phyloP scores from a whole-genome alignment of 768 basidiomycete species.

The Agrocybe chaxingu region DNA sequence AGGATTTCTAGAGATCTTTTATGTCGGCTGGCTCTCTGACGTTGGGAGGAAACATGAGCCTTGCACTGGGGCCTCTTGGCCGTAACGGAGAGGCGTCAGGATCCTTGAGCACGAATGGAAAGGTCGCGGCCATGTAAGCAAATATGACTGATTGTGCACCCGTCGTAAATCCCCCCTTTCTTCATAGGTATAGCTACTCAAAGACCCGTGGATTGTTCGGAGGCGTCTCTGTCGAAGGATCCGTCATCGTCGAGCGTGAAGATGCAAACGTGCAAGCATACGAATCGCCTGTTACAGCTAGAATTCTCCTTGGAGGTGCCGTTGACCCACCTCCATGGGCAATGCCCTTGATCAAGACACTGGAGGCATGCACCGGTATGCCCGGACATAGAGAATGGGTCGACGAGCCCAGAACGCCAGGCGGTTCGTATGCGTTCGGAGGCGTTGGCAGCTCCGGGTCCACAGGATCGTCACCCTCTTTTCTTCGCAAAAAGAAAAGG shows the following conservation, averaged over 20 bases:
- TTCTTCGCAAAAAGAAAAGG: slow-evolving; percentile 48
- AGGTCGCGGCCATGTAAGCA: slow-evolving; percentile 83
- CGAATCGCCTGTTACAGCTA: slow-evolving; percentile 64
- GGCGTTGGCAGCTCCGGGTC: slow-evolving; percentile 41
- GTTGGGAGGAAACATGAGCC: slow-evolving; percentile 86
- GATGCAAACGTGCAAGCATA: slow-evolving; percentile 91
- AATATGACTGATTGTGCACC: background rate
- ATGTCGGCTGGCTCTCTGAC: slow-evolving; percentile 94
- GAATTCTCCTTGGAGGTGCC: slow-evolving; percentile 75
- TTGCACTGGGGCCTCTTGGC: slow-evolving; percentile 89
- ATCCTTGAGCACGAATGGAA: slow-evolving; percentile 78
- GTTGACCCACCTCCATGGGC: slow-evolving; percentile 82
- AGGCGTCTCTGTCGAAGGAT: slow-evolving; percentile 85
- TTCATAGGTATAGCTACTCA: slow-evolving; percentile 77
- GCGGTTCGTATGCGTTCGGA: slow-evolving; percentile 56
- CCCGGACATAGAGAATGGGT: slow-evolving; percentile 72
- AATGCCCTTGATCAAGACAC: slow-evolving; percentile 62
- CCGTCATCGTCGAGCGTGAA: slow-evolving; percentile 89
- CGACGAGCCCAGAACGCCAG: slow-evolving; percentile 24
- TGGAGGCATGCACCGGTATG: slow-evolving; percentile 69
- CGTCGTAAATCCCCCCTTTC: slow-evolving; percentile 1
- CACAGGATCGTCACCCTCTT: slow-evolving; percentile 29
- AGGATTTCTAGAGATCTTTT: slow-evolving; percentile 60
- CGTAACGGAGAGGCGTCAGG: slow-evolving; percentile 93
- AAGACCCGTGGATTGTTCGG: slow-evolving; percentile 94